phyloP scores from a whole-genome alignment of 495 filamentous ascomycete genomes.

The Margaritispora aquatica region DNA sequence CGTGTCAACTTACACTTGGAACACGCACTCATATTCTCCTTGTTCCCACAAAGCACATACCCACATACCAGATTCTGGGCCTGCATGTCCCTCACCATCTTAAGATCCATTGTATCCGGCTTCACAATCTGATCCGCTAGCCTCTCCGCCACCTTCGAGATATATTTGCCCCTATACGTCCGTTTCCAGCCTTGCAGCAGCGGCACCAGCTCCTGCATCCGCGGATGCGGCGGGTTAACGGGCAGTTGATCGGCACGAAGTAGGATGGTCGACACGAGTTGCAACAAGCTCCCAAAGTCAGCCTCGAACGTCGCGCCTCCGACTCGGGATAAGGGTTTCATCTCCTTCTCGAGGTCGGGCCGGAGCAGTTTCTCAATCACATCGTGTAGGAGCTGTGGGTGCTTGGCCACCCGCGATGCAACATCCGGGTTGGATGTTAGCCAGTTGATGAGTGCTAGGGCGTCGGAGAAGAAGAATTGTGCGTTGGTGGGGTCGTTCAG shows the following conservation, averaged over 20 bases:
- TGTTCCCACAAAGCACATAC: background rate
- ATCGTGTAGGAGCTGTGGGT: background rate
- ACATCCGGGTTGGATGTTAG: conserved; percentile 3
- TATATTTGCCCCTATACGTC: background rate
- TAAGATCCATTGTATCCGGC: background rate
- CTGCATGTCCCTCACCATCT: background rate
- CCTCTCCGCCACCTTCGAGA: background rate
- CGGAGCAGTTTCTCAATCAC: background rate
- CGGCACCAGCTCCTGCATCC: conserved; percentile 1
- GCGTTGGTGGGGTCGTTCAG: background rate
- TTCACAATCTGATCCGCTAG: background rate
- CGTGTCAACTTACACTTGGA: conserved; percentile 1
- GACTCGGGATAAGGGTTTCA: background rate
- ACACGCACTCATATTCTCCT: background rate
- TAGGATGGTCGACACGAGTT: conserved; percentile 3
- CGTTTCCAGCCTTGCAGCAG: background rate
- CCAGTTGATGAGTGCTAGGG: background rate
- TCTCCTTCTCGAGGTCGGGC: conserved; percentile 3
- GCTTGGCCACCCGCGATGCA: background rate
- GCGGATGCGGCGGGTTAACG: background rate
- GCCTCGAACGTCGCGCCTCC: background rate
- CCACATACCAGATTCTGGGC: background rate
- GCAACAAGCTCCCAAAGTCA: conserved; percentile 3
- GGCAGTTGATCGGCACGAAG: background rate
- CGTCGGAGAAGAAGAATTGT: conserved; percentile 7